phyloP scores from a whole-genome alignment of 768 basidiomycete species.

The Agaricus sinodeliciosus region DNA sequence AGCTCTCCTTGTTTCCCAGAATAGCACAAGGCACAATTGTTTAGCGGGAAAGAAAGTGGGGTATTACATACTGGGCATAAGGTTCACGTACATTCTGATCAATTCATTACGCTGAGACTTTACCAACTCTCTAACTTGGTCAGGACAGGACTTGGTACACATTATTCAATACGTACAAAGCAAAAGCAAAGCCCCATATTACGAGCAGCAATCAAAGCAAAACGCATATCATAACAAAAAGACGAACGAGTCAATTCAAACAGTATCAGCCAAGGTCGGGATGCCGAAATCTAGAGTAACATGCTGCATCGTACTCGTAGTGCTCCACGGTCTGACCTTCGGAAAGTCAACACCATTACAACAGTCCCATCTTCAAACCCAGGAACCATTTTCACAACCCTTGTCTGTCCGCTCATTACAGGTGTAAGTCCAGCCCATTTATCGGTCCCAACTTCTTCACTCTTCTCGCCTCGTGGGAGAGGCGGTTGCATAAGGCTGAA shows the following conservation, averaged over 20 bases:
- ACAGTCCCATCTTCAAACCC: conserved; percentile 9
- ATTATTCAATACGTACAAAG: too few relatives aligned
- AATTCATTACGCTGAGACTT: too few relatives aligned
- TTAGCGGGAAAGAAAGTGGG: too few relatives aligned
- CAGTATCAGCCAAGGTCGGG: not conserved
- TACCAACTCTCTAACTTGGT: too few relatives aligned
- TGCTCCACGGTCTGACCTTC: conserved; percentile 5
- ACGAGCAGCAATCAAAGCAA: not conserved
- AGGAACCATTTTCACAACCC: not conserved
- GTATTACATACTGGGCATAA: too few relatives aligned
- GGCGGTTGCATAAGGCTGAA: conserved; percentile 6
- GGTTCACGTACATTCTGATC: too few relatives aligned
- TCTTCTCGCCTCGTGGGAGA: not conserved
- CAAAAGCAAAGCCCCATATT: not conserved
- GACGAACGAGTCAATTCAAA: not conserved
- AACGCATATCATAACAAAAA: too few relatives aligned
- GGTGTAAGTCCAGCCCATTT: conserved; percentile 8
- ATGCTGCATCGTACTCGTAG: not conserved
- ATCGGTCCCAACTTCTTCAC: conserved; percentile 2
- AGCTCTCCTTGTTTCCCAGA: too few relatives aligned
- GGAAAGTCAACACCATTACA: conserved; percentile 8
- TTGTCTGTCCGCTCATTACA: not conserved
- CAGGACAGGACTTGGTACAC: too few relatives aligned
- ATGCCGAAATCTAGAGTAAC: conserved; percentile 6
- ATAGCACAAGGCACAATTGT: too few relatives aligned